A percentile compares a stretch with the other conserved stretches of the same genome.
Conservation (phyloP, 225 moss, liverwort and hornwort species). For the Marchantia paleacea region DNA sequence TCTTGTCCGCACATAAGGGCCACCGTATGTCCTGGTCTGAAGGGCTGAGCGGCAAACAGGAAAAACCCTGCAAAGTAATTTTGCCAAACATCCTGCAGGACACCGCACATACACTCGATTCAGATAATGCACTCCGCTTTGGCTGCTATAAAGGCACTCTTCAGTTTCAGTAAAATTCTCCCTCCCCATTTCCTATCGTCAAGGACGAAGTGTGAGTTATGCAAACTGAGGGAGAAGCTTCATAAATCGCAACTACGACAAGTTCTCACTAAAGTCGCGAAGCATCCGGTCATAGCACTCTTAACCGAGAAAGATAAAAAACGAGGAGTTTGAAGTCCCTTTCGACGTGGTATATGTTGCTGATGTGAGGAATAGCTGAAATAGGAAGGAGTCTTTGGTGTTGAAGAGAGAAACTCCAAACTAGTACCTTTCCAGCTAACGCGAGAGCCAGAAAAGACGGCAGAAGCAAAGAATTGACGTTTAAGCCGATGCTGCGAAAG, state of each 20-base stretch:
- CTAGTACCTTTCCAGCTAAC: conserved; percentile 15
- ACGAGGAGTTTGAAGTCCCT: background rate
- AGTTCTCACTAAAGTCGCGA: background rate
- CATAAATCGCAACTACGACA: background rate
- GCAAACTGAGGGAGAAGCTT: background rate
- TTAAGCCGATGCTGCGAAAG: conserved; percentile 23
- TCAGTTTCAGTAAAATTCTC: background rate
- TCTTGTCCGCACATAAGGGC: conserved; percentile 16
- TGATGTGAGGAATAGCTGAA: no score
- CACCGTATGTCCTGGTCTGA: conserved; percentile 26
- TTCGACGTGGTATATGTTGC: no score
- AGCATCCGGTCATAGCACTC: background rate
- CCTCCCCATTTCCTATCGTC: background rate
- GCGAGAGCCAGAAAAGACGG: conserved; percentile 27
- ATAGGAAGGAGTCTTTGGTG: no score
- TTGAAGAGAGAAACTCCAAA: background rate
- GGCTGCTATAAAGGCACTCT: no score
- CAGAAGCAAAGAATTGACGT: conserved; percentile 18
- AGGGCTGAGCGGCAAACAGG: conserved; percentile 28
- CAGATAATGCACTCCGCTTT: no score
- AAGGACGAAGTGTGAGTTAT: no score
- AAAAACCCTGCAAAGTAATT: conserved; percentile 31
- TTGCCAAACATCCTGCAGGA: conserved; percentile 25
- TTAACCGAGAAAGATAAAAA: background rate
- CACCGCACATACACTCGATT: background rate